Conservation (phyloP, 352 stramenopile species). For the Pythium aquatile region DNA sequence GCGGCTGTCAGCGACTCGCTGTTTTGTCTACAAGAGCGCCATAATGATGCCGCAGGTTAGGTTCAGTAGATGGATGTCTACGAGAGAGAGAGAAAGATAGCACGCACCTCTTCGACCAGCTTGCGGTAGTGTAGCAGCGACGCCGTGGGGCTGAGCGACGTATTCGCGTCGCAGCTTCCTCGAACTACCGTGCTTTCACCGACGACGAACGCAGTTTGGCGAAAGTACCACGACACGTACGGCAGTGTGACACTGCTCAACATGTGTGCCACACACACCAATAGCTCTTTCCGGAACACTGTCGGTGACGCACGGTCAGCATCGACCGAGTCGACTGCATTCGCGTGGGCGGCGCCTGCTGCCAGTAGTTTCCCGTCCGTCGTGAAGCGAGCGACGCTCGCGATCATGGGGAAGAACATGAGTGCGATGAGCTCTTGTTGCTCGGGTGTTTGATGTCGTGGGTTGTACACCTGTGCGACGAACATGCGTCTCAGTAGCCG, state of each 20-base stretch:
- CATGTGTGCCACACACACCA: slow-evolving; percentile 62
- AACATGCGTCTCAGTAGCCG: slow-evolving; percentile 65
- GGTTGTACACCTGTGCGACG: slow-evolving; percentile 55
- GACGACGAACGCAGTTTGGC: slow-evolving; percentile 21
- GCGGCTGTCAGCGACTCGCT: slow-evolving; percentile 3
- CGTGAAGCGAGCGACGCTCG: slow-evolving; percentile 45
- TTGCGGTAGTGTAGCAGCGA: slow-evolving; percentile 46
- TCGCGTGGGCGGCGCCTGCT: slow-evolving; percentile 6
- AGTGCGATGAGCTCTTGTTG: slow-evolving; percentile 62
- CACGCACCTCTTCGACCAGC: slow-evolving; percentile 41
- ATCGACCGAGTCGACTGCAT: background rate
- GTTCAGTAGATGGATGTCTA: background rate
- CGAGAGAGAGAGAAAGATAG: no score
- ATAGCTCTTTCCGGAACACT: slow-evolving; percentile 57
- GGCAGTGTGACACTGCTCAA: slow-evolving; percentile 52
- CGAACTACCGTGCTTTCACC: slow-evolving; percentile 7
- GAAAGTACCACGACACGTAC: slow-evolving; percentile 49
- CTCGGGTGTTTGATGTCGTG: slow-evolving; percentile 34
- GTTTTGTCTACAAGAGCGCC: slow-evolving; percentile 19
- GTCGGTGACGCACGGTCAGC: slow-evolving; percentile 1
- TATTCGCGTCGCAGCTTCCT: background rate
- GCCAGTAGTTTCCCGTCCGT: slow-evolving; percentile 45
- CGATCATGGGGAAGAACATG: slow-evolving; percentile 58
- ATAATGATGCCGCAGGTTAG: background rate
- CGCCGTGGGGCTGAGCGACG: slow-evolving; percentile 40